Base-by-base conservation (phyloP, 306 rosid species). In the Elaeagnus macrophylla region DNA sequence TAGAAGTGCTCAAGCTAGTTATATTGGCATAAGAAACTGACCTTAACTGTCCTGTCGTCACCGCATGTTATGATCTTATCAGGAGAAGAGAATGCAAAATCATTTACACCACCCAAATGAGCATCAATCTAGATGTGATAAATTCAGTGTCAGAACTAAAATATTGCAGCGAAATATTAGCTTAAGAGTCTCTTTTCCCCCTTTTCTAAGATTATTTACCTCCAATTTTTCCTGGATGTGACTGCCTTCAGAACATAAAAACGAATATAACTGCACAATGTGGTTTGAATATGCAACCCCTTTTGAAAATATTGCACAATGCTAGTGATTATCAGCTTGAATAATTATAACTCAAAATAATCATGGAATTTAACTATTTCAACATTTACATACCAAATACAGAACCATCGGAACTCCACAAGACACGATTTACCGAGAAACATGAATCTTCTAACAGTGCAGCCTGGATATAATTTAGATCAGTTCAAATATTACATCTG, bases 251-350 rank as follows among this genome's bases (percentile, higher is more conserved):
- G 69, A 68, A 70, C 81, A 79, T 53, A n/a, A n/a, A n/a, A n/a
- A n/a, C n/a, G 86, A 77, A 75, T 76, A 78, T 70, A 87, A 66
- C 72, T 87, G 95, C 78, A 87, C 86, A 66, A 87, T 72, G 68
- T 83, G 84, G 79, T 88, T 81, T 9, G 95, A 87, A 69, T 79
- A 81, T 35, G 94, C 89, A 68, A 84, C 88, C 20, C 96, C 96
- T 88, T 53, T 16, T 44, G 39, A 43, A 53, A 9, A 44, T 10
- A 16, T 12, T 20, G 39, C 57, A 62, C 37, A 3, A 61, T 10
- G n/a, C n/a, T n/a, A n/a, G 32, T 59, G 15, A 41, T 20, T 40
- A 40, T 43, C 36, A 41, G 2, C 55, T 11, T 37, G 25, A 60
- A 8, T 12, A 18, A 8, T 14, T 8, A 49, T 16, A 7, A 38